phyloP scores from a whole-genome alignment of 2,329 filamentous ascomycete species.

The Pseudocercospora cruenta region DNA sequence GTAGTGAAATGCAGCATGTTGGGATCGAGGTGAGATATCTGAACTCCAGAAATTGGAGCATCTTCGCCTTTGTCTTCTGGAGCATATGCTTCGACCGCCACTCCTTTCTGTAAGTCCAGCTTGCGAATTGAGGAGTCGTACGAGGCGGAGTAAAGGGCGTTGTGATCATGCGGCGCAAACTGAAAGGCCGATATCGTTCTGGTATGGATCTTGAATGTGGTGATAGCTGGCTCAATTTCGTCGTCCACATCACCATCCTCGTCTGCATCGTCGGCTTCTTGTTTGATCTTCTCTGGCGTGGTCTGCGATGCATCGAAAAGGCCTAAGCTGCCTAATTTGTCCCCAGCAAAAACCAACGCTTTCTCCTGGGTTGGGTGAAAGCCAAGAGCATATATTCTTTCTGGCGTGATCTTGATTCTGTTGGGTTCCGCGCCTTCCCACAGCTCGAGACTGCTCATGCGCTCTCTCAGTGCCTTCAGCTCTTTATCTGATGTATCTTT shows the following conservation, averaged over 20 bases:
- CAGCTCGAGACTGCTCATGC: conserved; percentile 75
- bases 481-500: conserved; percentile 77
- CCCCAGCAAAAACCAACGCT: conserved; percentile 86
- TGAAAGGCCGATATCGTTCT: conserved; percentile 85
- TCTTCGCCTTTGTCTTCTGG: conserved; percentile 71
- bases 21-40: conserved; percentile 71
- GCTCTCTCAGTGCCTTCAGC: conserved; percentile 71
- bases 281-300: conserved; percentile 46
- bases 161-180: conserved; percentile 72
- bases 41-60: conserved; percentile 79
- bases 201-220: conserved; percentile 86
- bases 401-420: conserved; percentile 87
- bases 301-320: conserved; percentile 86
- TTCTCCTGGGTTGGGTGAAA: conserved; percentile 89
- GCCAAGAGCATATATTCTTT: conserved; percentile 81
- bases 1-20: conserved; percentile 86
- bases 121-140: conserved; percentile 93
- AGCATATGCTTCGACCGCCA: conserved; percentile 80
- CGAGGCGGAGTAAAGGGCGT: conserved; percentile 79
- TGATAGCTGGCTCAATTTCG: conserved; percentile 73
- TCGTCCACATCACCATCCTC: conserved; percentile 70
- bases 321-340: conserved; percentile 89
- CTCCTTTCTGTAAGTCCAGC: conserved; percentile 78
- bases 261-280: conserved; percentile 61
- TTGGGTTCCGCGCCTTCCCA: conserved; percentile 85